Conservation (phyloP, 352 stramenopile genomes). For the Phytophthora nicotianae region DNA sequence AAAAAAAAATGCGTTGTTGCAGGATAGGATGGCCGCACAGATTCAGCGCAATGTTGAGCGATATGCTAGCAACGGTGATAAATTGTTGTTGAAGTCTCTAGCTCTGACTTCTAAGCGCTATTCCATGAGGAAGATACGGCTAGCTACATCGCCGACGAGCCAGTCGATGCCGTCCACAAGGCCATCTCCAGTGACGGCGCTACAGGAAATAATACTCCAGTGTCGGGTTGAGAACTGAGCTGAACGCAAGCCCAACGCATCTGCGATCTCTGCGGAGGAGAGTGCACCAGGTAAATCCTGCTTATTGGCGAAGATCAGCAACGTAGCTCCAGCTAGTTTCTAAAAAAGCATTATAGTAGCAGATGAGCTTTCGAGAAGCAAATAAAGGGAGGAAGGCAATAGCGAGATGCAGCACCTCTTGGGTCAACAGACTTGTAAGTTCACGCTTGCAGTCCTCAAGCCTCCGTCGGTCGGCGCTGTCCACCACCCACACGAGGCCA, state of each 20-base stretch:
- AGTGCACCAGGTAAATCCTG: slow-evolving; percentile 96
- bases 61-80: background rate
- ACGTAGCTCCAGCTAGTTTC: slow-evolving; percentile 97
- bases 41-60: background rate
- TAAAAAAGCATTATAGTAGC: slow-evolving; percentile 51
- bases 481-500: slow-evolving; percentile 99
- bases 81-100: background rate
- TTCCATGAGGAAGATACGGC: slow-evolving; percentile 96
- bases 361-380: background rate
- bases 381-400: background rate
- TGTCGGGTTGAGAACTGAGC: slow-evolving; percentile 86
- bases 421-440: slow-evolving; percentile 85
- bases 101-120: slow-evolving; percentile 17
- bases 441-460: slow-evolving; percentile 95
- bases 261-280: slow-evolving; percentile 90
- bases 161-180: slow-evolving; percentile 98
- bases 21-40: no score
- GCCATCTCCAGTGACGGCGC: slow-evolving; percentile 95
- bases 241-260: slow-evolving; percentile 84
- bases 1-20: no score
- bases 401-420: slow-evolving; percentile 64
- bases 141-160: slow-evolving; percentile 96
- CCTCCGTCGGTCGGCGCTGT: slow-evolving; percentile 93
- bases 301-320: slow-evolving; percentile 99
- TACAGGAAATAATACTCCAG: slow-evolving; percentile 95